Base-by-base conservation (phyloP, 106 monocot species). In the Allium sativum region DNA sequence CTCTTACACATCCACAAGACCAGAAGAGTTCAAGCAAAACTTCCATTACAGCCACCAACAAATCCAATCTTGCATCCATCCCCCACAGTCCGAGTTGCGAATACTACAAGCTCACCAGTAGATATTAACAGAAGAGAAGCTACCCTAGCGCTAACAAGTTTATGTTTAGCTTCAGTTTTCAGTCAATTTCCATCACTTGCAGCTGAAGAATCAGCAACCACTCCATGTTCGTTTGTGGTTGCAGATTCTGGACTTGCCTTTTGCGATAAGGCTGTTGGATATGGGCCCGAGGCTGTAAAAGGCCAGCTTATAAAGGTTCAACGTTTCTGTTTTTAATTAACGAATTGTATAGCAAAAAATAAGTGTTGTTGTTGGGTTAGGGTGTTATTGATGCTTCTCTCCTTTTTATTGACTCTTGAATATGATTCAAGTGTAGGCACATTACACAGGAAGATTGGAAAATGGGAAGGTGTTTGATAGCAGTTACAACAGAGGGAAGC, bases 221-320 rank as follows among this genome's bases (percentile, higher is more conserved):
- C 48, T 10, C 56, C 63, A 44, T 92, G 92, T 67, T 18, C 53
- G 15, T 65, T 90, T 55, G 71, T 79, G 16, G 69, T 72, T 48
- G 63, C 84, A 1, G 82, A 87, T 21, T 87, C 79, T 12, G 96
- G 90, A 17, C 87, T 96, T 55, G 84, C 73, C 16, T 96, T 79
- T 77, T 91, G 90, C 56, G 96, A 96, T 59, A 61, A 61, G 17
- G 78, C 82, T 22, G 69, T 87, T 17, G 90, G 95, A 40, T 52
- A 54, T 55, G 90, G 96, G n/a, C 56, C 53, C 1, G 71, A 65
- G 21, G 80, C 96, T 45, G 20, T 71, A 58, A 73, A 85, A 52
- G 96, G 96, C 14, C 90, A 82, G 68, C 96, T 96, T 58, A 91
- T 96, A 53, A 96, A 88, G 87, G 95, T 95, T 20, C 6, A n/a